Base-by-base conservation (phyloP, 2,329 filamentous ascomycete species). In the Mycocentrospora acerina region DNA sequence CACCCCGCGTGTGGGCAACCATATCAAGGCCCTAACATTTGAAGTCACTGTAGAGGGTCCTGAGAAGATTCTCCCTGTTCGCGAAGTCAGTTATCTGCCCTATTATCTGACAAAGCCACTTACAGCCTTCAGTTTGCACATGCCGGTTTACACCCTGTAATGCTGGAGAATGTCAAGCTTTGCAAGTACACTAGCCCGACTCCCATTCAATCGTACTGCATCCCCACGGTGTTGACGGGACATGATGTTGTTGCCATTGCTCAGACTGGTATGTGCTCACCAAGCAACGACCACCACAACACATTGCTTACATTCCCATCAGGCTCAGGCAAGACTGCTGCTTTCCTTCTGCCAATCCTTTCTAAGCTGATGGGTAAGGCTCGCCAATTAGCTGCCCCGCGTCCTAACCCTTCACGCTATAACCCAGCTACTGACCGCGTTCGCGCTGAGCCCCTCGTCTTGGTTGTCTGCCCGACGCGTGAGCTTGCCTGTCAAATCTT, bases 291-390 rank as follows among this genome's bases (percentile, higher is more conserved):
- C 17, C 28, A 26, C 9, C 30, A 14, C 28, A 29, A 9, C 15
- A 35, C 17, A 22, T 26, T 30, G 30, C 40, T 46, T 24, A 51
- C 30, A 39, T 26, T 19, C 1, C 13, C 2, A n/a, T 7, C 14
- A 96, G 91, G 93, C 14, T 97, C 91, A 17, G 93, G 93, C 35
- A 98, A 98, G 75, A 98, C 93, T 0, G 91, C 87, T 0, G 90
- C 93, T 0, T 98, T 93, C 60, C 71, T 98, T 4, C 81, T 96
- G 38, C 93, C 93, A 0, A 87, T 95, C 43, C 60, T 97, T 35
- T 95, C 90, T 44, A 86, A 87, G 65, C 72, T 98, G 15, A 96
- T 97, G 89, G 93, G 93, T 17, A 97, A 97, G 71, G 89, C 87
- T 5, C 93, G 90, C 71, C 90, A 90, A 69, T 72, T 96, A 6